These are phyloP conservation scores for Cryptococcus sp. DNA, from an alignment of 1,284 basidiomycete genomes.

Conservation along the genomic window DNA sequence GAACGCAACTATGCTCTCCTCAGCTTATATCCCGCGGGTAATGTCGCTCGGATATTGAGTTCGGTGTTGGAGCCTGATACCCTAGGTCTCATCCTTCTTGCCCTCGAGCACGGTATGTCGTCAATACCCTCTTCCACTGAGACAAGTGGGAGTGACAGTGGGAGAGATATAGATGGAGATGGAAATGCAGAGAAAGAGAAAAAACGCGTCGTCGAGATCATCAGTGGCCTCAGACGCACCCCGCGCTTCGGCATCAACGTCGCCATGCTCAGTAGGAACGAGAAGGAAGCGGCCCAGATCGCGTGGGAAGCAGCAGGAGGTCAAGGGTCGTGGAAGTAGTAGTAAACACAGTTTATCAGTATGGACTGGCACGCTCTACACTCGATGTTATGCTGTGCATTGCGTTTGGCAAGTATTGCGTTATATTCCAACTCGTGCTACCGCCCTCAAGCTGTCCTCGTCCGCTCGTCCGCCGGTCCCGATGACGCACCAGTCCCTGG, in stretches of 20 bases:
- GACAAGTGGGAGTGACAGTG: background rate
- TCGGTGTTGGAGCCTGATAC: conserved; percentile 47
- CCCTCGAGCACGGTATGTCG: conserved; percentile 8
- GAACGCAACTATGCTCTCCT: conserved; percentile 16
- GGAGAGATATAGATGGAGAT: background rate
- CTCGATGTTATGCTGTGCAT: background rate
- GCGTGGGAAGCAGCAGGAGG: conserved; percentile 30
- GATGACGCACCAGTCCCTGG: too few species aligned
- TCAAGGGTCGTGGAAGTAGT: conserved; percentile 19
- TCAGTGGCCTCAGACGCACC: conserved; percentile 29
- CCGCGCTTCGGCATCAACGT: conserved; percentile 41
- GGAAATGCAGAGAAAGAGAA: conserved; percentile 3
- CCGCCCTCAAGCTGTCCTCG: too few species aligned
- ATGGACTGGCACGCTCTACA: too few species aligned
- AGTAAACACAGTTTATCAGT: too few species aligned
- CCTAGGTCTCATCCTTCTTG: conserved; percentile 33
- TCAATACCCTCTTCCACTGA: background rate
- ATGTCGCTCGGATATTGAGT: conserved; percentile 29
- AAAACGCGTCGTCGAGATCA: conserved; percentile 17
- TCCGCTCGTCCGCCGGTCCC: too few species aligned
- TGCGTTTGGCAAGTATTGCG: too few species aligned
- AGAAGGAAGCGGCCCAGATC: conserved; percentile 23
- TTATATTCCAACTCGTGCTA: too few species aligned
- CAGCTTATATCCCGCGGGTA: conserved; percentile 26
- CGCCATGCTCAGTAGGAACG: conserved; percentile 36